Evolutionary conservation across 345 rosid genomes (phyloP).

Genomic region (Xanthoceras sorbifolium): DNA sequence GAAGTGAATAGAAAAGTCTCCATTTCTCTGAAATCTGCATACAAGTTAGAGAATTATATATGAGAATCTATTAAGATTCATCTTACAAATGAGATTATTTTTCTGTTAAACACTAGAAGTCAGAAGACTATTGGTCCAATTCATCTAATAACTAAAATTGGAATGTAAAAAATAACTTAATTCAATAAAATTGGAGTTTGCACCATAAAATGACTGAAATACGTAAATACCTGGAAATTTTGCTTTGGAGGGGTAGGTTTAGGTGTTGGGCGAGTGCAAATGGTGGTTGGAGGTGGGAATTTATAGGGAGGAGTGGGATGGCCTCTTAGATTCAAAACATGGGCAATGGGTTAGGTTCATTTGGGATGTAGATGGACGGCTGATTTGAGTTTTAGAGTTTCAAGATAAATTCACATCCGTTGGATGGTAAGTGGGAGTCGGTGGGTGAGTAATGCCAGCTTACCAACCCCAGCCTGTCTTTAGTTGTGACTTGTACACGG

Average conservation of each 20-base stretch:
- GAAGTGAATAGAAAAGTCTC: conserved; percentile 38
- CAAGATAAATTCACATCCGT: not conserved
- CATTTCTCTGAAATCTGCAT: conserved; percentile 20
- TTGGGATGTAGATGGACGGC: not conserved
- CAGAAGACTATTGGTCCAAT: too few species aligned
- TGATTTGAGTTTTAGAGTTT: not conserved
- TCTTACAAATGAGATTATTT: too few species aligned
- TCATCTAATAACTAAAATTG: too few species aligned
- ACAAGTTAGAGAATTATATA: not conserved
- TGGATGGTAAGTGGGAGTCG: not conserved
- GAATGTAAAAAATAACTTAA: too few species aligned
- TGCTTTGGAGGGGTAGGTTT: not conserved
- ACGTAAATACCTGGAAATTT: not conserved
- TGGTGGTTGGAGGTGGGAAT: not conserved
- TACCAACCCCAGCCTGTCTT: too few species aligned
- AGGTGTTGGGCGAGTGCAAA: not conserved
- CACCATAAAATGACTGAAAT: too few species aligned
- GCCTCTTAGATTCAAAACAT: not conserved
- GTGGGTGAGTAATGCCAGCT: not conserved
- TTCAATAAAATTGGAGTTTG: too few species aligned
- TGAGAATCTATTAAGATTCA: not conserved
- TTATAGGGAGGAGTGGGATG: not conserved
- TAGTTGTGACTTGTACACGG: too few species aligned
- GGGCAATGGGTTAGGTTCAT: not conserved
- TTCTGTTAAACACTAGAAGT: too few species aligned